phyloP scores from a whole-genome alignment of 352 stramenopile species.

The Blastocystis sp. region DNA sequence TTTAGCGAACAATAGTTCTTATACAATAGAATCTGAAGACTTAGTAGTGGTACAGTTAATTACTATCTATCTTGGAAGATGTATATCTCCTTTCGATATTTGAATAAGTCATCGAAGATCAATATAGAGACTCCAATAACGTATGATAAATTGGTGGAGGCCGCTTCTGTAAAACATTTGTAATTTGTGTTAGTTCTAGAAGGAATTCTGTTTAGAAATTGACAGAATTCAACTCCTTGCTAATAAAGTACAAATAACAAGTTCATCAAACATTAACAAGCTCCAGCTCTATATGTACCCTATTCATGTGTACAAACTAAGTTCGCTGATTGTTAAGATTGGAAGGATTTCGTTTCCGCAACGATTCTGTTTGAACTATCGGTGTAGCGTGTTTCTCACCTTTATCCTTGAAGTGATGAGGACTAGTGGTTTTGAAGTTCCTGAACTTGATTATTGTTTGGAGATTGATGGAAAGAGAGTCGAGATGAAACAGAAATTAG shows the following conservation, averaged over 20 bases:
- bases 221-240: slow-evolving; percentile 20
- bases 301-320: slow-evolving; percentile 12
- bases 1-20: neutral
- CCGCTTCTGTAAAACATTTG: neutral
- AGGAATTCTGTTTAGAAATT: neutral
- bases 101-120: slow-evolving; percentile 2
- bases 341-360: slow-evolving; percentile 9
- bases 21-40: neutral
- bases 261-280: neutral
- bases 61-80: neutral
- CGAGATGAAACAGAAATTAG: slow-evolving; percentile 43
- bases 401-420: neutral
- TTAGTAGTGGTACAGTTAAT: neutral
- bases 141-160: slow-evolving; percentile 15
- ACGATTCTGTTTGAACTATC: slow-evolving; percentile 28
- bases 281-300: slow-evolving; percentile 6
- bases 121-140: slow-evolving; percentile 30
- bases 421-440: slow-evolving; percentile 19
- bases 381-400: neutral
- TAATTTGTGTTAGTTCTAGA: neutral
- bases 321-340: slow-evolving; percentile 2
- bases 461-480: neutral
- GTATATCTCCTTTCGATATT: slow-evolving; percentile 38
- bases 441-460: slow-evolving; percentile 45
- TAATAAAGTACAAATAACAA: slow-evolving; percentile 28